Evolutionary conservation across 2,329 filamentous ascomycete species (phyloP).

Genomic region (Talaromyces sp.): DNA sequence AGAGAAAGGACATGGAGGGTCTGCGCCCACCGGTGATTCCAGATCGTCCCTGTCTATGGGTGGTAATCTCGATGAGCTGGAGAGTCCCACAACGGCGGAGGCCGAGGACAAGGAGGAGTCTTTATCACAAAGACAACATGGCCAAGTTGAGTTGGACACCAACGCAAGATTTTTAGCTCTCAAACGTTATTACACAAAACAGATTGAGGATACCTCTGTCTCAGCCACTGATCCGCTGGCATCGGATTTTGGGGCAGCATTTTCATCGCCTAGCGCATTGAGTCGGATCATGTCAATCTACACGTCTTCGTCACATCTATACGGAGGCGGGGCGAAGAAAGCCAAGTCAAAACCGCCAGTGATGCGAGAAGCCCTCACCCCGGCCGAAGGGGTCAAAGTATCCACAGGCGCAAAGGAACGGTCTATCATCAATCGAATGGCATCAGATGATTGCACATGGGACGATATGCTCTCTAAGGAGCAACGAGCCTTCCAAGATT

Average conservation of each 20-base stretch:
- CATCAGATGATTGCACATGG: conserved; percentile 53
- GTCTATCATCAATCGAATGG: conserved; percentile 56
- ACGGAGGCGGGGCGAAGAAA: conserved; percentile 53
- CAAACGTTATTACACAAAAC: conserved; percentile 73
- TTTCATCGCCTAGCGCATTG: conserved; percentile 72
- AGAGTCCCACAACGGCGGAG: conserved; percentile 19
- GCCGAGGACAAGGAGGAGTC: conserved; percentile 23
- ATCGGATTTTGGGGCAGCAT: conserved; percentile 41
- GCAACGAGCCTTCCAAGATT: conserved; percentile 49
- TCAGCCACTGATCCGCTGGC: conserved; percentile 52
- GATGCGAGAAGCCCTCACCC: conserved; percentile 73
- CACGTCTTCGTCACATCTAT: conserved; percentile 53
- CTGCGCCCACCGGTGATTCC: conserved; percentile 32
- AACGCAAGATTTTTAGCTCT: conserved; percentile 71
- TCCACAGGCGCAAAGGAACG: conserved; percentile 57
- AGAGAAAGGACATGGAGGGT: conserved; percentile 35
- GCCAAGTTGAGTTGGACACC: conserved; percentile 46
- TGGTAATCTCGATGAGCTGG: conserved; percentile 15
- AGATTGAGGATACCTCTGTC: conserved; percentile 60
- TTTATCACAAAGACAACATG: conserved; percentile 19
- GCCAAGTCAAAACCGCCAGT: conserved; percentile 61
- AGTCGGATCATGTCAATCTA: conserved; percentile 90
- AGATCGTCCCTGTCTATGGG: conserved; percentile 35
- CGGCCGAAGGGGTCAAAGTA: conserved; percentile 66
- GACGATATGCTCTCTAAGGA: conserved; percentile 54